Percentiles rank a stretch among this genome's conserved stretches.
phyloP scores from a whole-genome alignment of 2,329 filamentous ascomycete genomes.

The Colletotrichum liaoningense region DNA sequence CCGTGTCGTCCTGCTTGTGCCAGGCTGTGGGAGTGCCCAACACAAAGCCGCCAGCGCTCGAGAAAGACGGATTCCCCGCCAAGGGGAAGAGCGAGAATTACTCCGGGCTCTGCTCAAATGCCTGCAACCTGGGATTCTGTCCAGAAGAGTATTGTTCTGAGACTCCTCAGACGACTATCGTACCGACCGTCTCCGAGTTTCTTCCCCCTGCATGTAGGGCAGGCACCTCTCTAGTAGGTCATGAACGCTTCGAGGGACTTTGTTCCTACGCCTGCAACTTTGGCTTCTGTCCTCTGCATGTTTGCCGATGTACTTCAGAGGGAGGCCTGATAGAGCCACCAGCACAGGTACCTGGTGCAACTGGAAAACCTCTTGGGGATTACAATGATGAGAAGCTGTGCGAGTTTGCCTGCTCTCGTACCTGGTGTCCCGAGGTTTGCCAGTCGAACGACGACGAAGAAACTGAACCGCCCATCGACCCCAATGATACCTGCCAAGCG shows the following conservation, averaged over 20 bases:
- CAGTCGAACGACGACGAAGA: background rate
- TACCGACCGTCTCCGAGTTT: background rate
- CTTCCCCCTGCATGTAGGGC: background rate
- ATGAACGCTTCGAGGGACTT: background rate
- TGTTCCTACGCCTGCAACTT: conserved; percentile 4
- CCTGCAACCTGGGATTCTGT: conserved; percentile 14
- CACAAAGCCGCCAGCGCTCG: background rate
- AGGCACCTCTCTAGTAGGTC: background rate
- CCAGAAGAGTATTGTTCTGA: background rate
- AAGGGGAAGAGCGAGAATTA: background rate
- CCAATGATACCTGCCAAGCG: background rate
- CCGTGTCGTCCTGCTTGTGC: conserved; percentile 36
- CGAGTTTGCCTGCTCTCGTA: conserved; percentile 56
- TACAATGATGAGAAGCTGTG: conserved; percentile 54
- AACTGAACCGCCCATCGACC: background rate
- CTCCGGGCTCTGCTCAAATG: background rate
- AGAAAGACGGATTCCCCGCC: background rate
- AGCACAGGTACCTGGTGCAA: conserved; percentile 29
- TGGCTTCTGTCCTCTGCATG: background rate
- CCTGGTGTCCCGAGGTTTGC: conserved; percentile 51
- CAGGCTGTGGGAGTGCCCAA: background rate
- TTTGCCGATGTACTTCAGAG: background rate
- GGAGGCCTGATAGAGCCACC: conserved; percentile 42
- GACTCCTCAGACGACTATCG: background rate
- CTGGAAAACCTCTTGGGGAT: conserved; percentile 45